phyloP scores from a whole-genome alignment of 2,329 filamentous ascomycete genomes.

The Epichloe hybrida region DNA sequence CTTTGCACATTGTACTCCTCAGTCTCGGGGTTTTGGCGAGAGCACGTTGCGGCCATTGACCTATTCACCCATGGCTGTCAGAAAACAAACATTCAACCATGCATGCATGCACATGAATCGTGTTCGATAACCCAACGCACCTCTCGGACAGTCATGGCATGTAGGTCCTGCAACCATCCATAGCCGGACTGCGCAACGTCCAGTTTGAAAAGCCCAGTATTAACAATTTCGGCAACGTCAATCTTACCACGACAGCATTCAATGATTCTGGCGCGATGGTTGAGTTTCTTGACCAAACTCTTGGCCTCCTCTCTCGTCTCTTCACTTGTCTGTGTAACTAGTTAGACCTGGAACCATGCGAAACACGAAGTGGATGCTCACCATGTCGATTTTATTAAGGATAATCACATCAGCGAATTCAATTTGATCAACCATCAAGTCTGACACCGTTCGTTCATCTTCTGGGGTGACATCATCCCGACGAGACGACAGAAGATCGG shows the following conservation, averaged over 20 bases:
- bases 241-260: slow-evolving; percentile 46
- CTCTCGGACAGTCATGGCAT: slow-evolving; percentile 51
- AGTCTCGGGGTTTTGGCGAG: slow-evolving; percentile 57
- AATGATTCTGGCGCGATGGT: slow-evolving; percentile 51
- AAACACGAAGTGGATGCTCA: slow-evolving; percentile 15
- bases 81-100: background rate
- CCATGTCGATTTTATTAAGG: slow-evolving; percentile 56
- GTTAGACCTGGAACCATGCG: background rate
- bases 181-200: slow-evolving; percentile 49
- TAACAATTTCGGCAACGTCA: slow-evolving; percentile 48
- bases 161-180: slow-evolving; percentile 58
- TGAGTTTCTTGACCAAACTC: slow-evolving; percentile 45
- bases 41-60: slow-evolving; percentile 36
- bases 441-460: slow-evolving; percentile 60
- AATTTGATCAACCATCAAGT: slow-evolving; percentile 65
- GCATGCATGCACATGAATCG: background rate
- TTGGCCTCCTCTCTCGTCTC: slow-evolving; percentile 31
- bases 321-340: slow-evolving; percentile 20
- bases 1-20: slow-evolving; percentile 60
- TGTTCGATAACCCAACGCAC: slow-evolving; percentile 17
- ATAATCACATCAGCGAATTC: slow-evolving; percentile 65
- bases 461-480: slow-evolving; percentile 49
- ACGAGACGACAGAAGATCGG: slow-evolving; percentile 51
- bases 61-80: slow-evolving; percentile 9
- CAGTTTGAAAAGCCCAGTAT: slow-evolving; percentile 52